phyloP scores from a whole-genome alignment of 768 basidiomycete genomes.

The Suillus discolor region DNA sequence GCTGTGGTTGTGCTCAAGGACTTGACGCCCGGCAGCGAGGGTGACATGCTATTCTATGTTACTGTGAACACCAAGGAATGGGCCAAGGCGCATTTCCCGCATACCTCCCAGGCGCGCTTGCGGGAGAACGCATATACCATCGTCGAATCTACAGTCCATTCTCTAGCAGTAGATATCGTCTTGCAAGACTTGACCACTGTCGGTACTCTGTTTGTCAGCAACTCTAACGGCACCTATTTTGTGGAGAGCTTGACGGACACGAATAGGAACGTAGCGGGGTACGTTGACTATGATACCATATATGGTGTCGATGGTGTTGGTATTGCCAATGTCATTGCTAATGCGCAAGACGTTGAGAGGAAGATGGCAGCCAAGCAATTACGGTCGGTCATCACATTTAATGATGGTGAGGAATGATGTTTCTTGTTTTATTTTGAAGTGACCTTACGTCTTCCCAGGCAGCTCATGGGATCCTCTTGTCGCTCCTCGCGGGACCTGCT shows the following conservation, averaged over 20 bases:
- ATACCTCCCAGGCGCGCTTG: conserved; percentile 75
- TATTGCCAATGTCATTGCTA: conserved; percentile 84
- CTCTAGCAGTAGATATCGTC: conserved; percentile 92
- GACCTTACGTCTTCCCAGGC: conserved; percentile 33
- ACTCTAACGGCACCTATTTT: conserved; percentile 96
- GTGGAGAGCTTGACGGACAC: conserved; percentile 90
- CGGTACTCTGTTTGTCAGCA: conserved; percentile 94
- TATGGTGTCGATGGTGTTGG: conserved; percentile 91
- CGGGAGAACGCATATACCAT: conserved; percentile 95
- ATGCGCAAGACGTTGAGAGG: conserved; percentile 81
- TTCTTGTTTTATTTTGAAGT: conserved; percentile 1
- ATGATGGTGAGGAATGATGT: conserved; percentile 61
- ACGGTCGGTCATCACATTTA: conserved; percentile 82
- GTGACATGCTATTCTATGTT: conserved; percentile 86
- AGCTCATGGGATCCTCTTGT: conserved; percentile 77
- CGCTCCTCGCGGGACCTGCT: conserved; percentile 59
- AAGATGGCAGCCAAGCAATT: conserved; percentile 71
- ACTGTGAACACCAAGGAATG: conserved; percentile 81
- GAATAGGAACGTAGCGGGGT: conserved; percentile 86
- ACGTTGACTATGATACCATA: conserved; percentile 90
- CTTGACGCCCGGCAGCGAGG: conserved; percentile 49
- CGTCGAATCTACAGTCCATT: conserved; percentile 91
- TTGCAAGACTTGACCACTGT: conserved; percentile 63
- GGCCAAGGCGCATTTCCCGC: conserved; percentile 92
- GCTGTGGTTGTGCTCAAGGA: conserved; percentile 90